Percentiles rank a stretch among this genome's conserved stretches.
phyloP scores from a whole-genome alignment of 2,329 filamentous ascomycete genomes.

The Karstenula rhodostoma region DNA sequence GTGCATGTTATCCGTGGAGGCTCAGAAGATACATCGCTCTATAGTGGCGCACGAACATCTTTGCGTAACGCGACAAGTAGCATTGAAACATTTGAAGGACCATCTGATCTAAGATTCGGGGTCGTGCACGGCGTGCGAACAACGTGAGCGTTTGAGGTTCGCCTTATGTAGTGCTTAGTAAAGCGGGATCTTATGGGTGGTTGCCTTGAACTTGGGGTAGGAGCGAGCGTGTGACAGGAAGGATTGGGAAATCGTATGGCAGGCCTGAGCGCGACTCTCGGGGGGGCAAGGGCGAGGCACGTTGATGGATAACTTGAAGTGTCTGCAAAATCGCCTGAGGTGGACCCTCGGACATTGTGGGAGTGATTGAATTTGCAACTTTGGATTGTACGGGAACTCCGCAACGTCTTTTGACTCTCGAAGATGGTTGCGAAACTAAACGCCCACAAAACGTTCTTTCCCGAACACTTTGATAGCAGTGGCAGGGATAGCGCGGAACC shows the following conservation, averaged over 20 bases:
- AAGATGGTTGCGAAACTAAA: too few relatives aligned
- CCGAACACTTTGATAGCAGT: too few relatives aligned
- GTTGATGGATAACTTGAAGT: background rate
- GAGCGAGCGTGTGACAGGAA: background rate
- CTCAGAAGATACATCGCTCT: background rate
- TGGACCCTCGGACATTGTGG: background rate
- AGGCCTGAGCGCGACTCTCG: background rate
- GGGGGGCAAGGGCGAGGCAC: background rate
- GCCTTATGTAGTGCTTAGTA: constrained; percentile 1
- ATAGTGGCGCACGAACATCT: background rate
- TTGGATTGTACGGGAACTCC: background rate
- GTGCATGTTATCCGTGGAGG: background rate
- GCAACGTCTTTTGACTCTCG: background rate
- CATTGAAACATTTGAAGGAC: background rate
- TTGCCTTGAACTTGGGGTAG: background rate
- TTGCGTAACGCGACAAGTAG: background rate
- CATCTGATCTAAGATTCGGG: constrained; percentile 6
- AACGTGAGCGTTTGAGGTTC: background rate
- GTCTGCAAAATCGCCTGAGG: background rate
- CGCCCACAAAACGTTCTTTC: too few relatives aligned
- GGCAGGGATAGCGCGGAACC: too few relatives aligned
- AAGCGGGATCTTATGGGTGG: background rate
- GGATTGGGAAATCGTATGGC: background rate
- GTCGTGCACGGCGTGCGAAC: background rate
- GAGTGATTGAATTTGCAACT: background rate